Conservation (phyloP, 2,329 filamentous ascomycete species). For the Eutypa lata region DNA sequence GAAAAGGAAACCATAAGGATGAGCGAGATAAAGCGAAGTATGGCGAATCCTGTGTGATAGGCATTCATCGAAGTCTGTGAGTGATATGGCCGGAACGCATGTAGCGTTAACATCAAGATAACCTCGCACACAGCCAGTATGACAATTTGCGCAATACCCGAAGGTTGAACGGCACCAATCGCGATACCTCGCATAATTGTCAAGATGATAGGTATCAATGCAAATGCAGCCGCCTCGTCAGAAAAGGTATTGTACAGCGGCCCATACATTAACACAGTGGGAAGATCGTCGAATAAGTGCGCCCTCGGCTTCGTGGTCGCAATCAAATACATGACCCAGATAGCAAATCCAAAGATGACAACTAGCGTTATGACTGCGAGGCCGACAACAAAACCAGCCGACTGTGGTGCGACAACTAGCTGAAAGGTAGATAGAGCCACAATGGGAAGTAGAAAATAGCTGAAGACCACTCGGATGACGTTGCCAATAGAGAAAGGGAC, state of each 20-base stretch:
- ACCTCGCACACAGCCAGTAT: conserved; percentile 93
- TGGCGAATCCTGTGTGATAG: conserved; percentile 83
- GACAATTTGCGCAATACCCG: conserved; percentile 89
- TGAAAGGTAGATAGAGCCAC: conserved; percentile 89
- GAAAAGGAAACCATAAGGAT: conserved; percentile 81
- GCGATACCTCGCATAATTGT: conserved; percentile 85
- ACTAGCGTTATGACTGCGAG: conserved; percentile 74
- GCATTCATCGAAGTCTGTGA: conserved; percentile 95
- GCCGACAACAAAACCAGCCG: conserved; percentile 68
- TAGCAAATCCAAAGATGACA: conserved; percentile 67
- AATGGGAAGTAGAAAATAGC: conserved; percentile 86
- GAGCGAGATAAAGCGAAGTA: conserved; percentile 71
- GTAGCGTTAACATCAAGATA: conserved; percentile 79
- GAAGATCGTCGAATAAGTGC: conserved; percentile 87
- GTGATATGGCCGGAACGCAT: conserved; percentile 88
- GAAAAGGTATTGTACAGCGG: conserved; percentile 97
- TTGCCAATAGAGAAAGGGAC: conserved; percentile 81
- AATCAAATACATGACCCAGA: conserved; percentile 80
- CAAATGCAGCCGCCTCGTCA: conserved; percentile 87
- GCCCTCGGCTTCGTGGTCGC: conserved; percentile 77
- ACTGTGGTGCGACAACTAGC: conserved; percentile 69
- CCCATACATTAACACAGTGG: conserved; percentile 84
- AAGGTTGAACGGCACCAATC: conserved; percentile 88
- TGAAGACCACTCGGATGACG: conserved; percentile 81
- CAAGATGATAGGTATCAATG: conserved; percentile 79